Evolutionary conservation across 2,329 filamentous ascomycete species (phyloP), one percentile per base, ranked within the genome.

Genomic region (Mycosphaerelloides madeirae): DNA sequence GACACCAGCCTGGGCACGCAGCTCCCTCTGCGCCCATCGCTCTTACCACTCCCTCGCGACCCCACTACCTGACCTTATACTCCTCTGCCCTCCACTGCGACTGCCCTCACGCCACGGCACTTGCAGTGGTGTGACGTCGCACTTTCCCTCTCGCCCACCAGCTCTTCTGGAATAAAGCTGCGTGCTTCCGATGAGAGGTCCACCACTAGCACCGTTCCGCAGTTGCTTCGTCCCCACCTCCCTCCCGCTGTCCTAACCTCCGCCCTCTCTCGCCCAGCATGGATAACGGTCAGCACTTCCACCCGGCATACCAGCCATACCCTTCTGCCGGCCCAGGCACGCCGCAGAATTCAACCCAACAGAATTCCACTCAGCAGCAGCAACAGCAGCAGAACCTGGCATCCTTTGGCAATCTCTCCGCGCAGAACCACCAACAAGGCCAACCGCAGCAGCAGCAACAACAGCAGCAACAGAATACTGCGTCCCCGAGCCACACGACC

Each of bases 401-500:
- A 16, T 53, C 55, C 22, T 60, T 56, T 33, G 57, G 56, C 41
- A 54, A 43, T 38, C 50, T 60, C 28, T 56, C 55, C 18, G 50
- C 6, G 22, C 51, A 54, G 34, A 41, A 28, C 31, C 46, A 54
- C n/a, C 49, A 52, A 18, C 53, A 60, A 40, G 55, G 57, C 36
- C 41, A 40, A 18, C 40, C 41, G 29, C 53, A 50, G 32, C 49
- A 48, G 33, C 46, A 32, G 7, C 48, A 49, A 16, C 41, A 33
- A 9, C 54, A 57, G 29, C 50, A 47, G 22, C 47, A 49, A 38
- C 51, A 51, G 46, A 47, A 46, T 25, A 49, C 42, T 28, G 43
- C 45, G 32, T 57, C 55, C 42, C 50, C 54, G 8, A 44, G 47
- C 28, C 58, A 59, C 49, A 53, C 59, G 14, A 66, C 62, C 9